Evolutionary conservation across 179 eudicot genomes (phyloP).

Genomic region (Silene vulgaris): DNA sequence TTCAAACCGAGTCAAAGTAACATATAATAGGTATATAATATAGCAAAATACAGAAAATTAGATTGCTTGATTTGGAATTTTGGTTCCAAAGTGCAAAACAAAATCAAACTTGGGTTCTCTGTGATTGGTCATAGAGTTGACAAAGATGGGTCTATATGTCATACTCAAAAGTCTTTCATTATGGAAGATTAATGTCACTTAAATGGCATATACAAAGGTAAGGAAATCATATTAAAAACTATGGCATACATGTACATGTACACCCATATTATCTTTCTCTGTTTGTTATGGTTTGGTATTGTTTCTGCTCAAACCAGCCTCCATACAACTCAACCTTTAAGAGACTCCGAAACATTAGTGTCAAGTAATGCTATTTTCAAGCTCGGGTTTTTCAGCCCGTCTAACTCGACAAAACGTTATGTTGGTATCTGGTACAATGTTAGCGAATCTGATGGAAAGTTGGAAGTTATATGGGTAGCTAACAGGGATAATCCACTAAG

Average conservation of each 20-base stretch:
- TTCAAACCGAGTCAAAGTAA: no score
- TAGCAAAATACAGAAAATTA: background rate
- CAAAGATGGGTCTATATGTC: background rate
- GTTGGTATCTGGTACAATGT: slow-evolving; percentile 31
- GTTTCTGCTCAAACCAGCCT: background rate
- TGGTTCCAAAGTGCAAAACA: background rate
- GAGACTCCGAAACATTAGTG: slow-evolving; percentile 21
- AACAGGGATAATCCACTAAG: slow-evolving; percentile 7
- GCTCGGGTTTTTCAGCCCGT: slow-evolving; percentile 33
- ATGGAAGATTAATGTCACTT: background rate
- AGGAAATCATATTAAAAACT: background rate
- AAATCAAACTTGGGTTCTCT: background rate
- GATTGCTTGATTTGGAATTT: background rate
- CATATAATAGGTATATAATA: no score
- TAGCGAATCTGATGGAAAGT: background rate
- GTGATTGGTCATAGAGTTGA: background rate
- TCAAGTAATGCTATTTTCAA: slow-evolving; percentile 21
- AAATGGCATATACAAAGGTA: background rate
- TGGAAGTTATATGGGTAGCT: slow-evolving; percentile 28
- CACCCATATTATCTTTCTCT: slow-evolving; percentile 1
- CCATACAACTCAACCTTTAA: slow-evolving; percentile 12
- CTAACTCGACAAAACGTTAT: slow-evolving; percentile 24
- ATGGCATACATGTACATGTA: background rate
- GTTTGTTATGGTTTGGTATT: background rate
- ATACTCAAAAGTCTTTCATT: background rate